Evolutionary conservation across 192 early-diverging fungal species (phyloP).

Genomic region (Lunasporangiospora selenospora): DNA sequence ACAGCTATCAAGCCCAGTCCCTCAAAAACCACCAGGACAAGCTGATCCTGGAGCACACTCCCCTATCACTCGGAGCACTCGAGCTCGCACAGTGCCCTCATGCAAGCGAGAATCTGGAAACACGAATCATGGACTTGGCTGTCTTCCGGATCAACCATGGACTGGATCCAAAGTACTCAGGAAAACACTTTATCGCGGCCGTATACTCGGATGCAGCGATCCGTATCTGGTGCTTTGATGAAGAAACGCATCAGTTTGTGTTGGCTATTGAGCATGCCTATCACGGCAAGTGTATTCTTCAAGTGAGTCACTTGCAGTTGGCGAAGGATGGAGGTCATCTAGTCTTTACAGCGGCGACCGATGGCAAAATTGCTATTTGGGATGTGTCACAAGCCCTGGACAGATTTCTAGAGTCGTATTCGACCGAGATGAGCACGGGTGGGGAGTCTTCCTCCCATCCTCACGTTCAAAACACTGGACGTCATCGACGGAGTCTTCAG

Average conservation of each 20-base stretch:
- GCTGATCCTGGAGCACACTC: conserved; percentile 23
- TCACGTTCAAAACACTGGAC: conserved; percentile 10
- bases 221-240: conserved; percentile 68
- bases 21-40: conserved; percentile 17
- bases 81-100: conserved; percentile 42
- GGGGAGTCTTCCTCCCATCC: not conserved
- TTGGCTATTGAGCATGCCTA: conserved; percentile 55
- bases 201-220: conserved; percentile 76
- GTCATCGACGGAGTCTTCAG: conserved; percentile 6
- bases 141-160: conserved; percentile 39
- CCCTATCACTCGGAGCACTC: conserved; percentile 27
- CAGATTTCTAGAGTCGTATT: conserved; percentile 11
- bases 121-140: conserved; percentile 80
- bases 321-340: conserved; percentile 39
- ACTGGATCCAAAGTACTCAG: conserved; percentile 1
- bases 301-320: conserved; percentile 50
- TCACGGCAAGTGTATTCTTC: conserved; percentile 72
- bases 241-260: conserved; percentile 51
- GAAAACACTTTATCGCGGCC: conserved; percentile 64
- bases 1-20: conserved; percentile 33
- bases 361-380: conserved; percentile 61
- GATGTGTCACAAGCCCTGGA: conserved; percentile 46
- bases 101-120: conserved; percentile 63
- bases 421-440: conserved; percentile 4
- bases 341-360: conserved; percentile 62